Base-by-base conservation (phyloP, 202 grass and related monocot species). In the Tripidium arundinaceum region DNA sequence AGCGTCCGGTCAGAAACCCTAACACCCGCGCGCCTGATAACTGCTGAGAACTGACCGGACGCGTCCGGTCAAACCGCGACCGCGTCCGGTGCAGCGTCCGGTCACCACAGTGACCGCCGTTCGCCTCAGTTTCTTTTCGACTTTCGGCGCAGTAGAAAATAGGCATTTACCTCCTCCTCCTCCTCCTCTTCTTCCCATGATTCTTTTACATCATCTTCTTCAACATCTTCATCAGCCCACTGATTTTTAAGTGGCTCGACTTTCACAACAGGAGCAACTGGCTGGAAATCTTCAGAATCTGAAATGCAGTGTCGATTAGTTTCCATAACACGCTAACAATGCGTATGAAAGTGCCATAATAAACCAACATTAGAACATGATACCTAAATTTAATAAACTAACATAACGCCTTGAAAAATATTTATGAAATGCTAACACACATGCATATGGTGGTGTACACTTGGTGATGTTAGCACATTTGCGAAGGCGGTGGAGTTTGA, bases 141-240 rank as follows among this genome's bases (percentile, higher is more conserved):
- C n/a, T n/a, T n/a, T n/a, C n/a, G n/a, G n/a, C n/a, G n/a, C n/a
- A n/a, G n/a, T n/a, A n/a, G n/a, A n/a, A n/a, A n/a, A n/a, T n/a
- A n/a, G n/a, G n/a, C n/a, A n/a, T n/a, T n/a, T 87, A 98, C 95
- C 92, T 91, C 86, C 28, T 88, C 91, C 29, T 88, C 91, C 25
- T 92, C 94, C 29, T 92, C 94, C 8, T 98, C 94, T 59, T 97
- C 95, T 89, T 98, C 95, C 95, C 95, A 98, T 15, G 95, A 98
- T 37, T 98, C 95, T 82, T 98, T 98, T 70, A 95, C 84, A 77
- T 95, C 84, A 8, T 98, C 92, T 59, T 93, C 92, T 63, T 98
- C 95, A 24, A 73, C 88, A 82, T 94, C 95, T 87, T 98, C 95
- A 84, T 98, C 92, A 42, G 36, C 95, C 92, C 95, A 98, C 64